Conservation (phyloP, 257 asterid species). For the Ajuga chamaepitys region DNA sequence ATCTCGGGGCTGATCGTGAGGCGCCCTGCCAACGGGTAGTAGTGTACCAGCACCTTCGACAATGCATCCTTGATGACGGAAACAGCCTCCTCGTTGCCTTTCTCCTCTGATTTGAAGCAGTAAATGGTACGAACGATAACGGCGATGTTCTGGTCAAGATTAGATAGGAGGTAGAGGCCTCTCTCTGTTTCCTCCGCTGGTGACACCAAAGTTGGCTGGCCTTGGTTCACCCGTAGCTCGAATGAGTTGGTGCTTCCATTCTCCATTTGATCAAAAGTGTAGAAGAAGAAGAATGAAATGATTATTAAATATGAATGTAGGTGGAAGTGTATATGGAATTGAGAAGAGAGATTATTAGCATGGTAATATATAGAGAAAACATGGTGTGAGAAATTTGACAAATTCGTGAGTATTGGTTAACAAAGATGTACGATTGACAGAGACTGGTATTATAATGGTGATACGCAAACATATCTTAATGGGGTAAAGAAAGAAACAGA, state of each 20-base stretch:
- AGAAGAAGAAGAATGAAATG: no score
- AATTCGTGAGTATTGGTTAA: constrained; percentile 48
- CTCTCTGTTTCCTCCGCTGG: constrained; percentile 60
- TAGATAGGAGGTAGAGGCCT: constrained; percentile 59
- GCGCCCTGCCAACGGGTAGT: constrained; percentile 74
- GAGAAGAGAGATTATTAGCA: constrained; percentile 4
- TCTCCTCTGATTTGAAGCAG: constrained; percentile 59
- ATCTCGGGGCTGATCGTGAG: constrained; percentile 54
- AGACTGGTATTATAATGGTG: constrained; percentile 23
- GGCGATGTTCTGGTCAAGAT: constrained; percentile 83
- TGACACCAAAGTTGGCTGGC: constrained; percentile 41
- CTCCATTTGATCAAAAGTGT: constrained; percentile 34
- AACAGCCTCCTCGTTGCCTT: constrained; percentile 43
- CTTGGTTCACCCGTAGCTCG: constrained; percentile 45
- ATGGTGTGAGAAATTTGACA: constrained; percentile 12
- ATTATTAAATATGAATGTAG: not conserved
- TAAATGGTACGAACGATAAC: constrained; percentile 73
- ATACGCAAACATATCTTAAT: constrained; percentile 14
- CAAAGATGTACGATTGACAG: constrained; percentile 46
- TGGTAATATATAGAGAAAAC: constrained; percentile 27
- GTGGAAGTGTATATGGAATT: not conserved
- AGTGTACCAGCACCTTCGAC: constrained; percentile 61
- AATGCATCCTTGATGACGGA: constrained; percentile 55
- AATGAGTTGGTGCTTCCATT: constrained; percentile 16
- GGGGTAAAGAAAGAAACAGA: not conserved